Evolutionary conservation across 331 rosid species (phyloP), one percentile per base, ranked within the genome.

Genomic region (Erythrophleum ivorense): DNA sequence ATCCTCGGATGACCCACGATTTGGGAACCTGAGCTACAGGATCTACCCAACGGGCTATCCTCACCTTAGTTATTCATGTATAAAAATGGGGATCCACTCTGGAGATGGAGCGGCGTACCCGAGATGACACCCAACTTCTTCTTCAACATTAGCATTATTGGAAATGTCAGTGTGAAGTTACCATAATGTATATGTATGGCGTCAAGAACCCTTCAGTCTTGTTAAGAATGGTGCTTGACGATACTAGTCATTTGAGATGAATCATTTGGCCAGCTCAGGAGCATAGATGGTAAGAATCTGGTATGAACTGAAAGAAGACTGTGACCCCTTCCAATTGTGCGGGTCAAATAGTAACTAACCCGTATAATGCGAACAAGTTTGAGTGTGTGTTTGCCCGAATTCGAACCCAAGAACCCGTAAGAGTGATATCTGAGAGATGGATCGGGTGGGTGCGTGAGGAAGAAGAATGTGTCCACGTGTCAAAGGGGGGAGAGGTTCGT

Each of bases 21-120:
- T 86, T 0, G 94, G 97, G 1, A 89, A 84, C 24, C 16, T 19
- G 3, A 68, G 33, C 21, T 29, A 18, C 34, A 3, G 24, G 7
- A 68, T 68, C 73, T 21, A 88, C 21, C 79, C 86, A 6, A 82
- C 81, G 0, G 97, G 92, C 21, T 81, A 75, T 3, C 29, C 29
- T 24, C 29, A 24, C 88, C 97, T 0, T 92, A 92, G 0, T 16
- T 91, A 16, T 77, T 75, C 49, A 58, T 90, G 4, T 81, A 81
- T 81, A 69, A 78, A 4, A 71, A 81, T 0, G 14, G 19, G 5
- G 13, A 33, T 0, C 86, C 87, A 0, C 0, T 38, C 0, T 94
- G 95, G 97, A 77, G 93, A 76, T 90, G 87, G 93, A 86, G 90
- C 53, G 94, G 94, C 5, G 85, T 90, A 24, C 91, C 91, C 3